Conservation (phyloP, 495 filamentous ascomycete genomes). For the Lindgomyces ingoldianus region DNA sequence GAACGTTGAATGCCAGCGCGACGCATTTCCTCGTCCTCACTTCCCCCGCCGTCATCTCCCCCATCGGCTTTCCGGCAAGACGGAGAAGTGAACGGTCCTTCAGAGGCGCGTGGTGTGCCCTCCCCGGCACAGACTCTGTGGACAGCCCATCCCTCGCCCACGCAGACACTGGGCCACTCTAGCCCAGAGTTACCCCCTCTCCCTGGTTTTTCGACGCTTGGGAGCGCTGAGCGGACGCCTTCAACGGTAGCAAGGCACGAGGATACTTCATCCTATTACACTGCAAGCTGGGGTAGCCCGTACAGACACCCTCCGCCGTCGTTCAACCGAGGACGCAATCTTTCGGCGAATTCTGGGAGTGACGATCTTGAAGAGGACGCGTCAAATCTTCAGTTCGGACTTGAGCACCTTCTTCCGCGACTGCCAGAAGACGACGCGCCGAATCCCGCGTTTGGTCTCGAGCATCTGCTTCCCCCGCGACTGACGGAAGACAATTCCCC, state of each 20-base stretch:
- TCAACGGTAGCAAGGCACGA: constrained; percentile 31
- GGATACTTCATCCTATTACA: constrained; percentile 42
- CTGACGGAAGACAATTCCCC: constrained; percentile 31
- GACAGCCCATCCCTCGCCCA: constrained; percentile 37
- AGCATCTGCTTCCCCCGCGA: constrained; percentile 36
- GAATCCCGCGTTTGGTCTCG: constrained; percentile 38
- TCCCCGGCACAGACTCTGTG: constrained; percentile 41
- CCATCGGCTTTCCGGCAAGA: constrained; percentile 24
- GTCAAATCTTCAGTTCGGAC: constrained; percentile 41
- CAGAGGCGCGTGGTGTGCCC: constrained; percentile 32
- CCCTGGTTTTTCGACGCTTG: constrained; percentile 28
- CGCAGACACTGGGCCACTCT: constrained; percentile 38
- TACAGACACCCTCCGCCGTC: constrained; percentile 40
- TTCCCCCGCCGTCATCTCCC: constrained; percentile 36
- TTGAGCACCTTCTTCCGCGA: constrained; percentile 40
- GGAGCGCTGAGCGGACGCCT: constrained; percentile 31
- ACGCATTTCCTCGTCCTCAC: constrained; percentile 33
- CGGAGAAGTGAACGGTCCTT: constrained; percentile 24
- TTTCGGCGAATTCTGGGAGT: constrained; percentile 27
- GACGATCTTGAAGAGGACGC: constrained; percentile 44
- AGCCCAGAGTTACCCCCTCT: constrained; percentile 41
- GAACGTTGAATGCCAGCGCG: constrained; percentile 41
- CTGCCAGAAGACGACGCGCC: constrained; percentile 38
- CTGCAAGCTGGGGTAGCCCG: constrained; percentile 48
- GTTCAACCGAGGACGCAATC: constrained; percentile 26